phyloP scores from a whole-genome alignment of 352 stramenopile species.

The Globisporangium cylindrosporum region DNA sequence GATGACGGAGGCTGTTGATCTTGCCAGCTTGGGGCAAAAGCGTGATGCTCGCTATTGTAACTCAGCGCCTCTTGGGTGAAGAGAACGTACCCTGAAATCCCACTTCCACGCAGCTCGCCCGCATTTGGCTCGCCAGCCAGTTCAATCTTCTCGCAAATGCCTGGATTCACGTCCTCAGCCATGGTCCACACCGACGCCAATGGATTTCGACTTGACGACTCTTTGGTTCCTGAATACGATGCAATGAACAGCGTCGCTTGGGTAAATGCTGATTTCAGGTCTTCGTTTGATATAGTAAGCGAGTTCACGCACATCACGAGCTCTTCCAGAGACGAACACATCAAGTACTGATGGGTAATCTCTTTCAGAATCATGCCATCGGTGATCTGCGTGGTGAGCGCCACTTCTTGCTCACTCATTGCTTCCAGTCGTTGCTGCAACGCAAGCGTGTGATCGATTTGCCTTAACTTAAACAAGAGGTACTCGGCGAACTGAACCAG shows the following conservation, averaged over 20 bases:
- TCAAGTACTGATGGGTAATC: not conserved
- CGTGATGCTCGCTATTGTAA: conserved; percentile 9
- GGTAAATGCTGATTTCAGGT: conserved; percentile 1
- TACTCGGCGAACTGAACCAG: conserved; percentile 7
- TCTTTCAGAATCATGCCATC: not conserved
- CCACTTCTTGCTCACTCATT: not conserved
- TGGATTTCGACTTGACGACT: not conserved
- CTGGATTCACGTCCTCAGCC: not conserved
- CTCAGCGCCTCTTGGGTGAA: conserved; percentile 10
- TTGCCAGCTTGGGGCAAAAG: not conserved
- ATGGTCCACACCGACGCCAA: conserved; percentile 5
- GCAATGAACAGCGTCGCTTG: conserved; percentile 5
- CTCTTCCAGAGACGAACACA: conserved; percentile 13
- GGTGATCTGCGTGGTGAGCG: not conserved
- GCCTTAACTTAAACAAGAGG: not conserved
- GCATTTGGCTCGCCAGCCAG: conserved; percentile 2
- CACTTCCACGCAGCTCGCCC: not conserved
- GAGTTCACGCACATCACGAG: conserved; percentile 14
- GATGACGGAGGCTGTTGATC: not conserved
- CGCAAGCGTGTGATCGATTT: not conserved
- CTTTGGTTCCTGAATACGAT: not conserved
- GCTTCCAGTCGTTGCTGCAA: conserved; percentile 3
- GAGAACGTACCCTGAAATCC: conserved; percentile 8
- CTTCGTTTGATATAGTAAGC: conserved; percentile 1
- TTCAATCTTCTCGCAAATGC: not conserved